phyloP scores from a whole-genome alignment of 805 yeast genomes.

The Ogataea ganodermae region DNA sequence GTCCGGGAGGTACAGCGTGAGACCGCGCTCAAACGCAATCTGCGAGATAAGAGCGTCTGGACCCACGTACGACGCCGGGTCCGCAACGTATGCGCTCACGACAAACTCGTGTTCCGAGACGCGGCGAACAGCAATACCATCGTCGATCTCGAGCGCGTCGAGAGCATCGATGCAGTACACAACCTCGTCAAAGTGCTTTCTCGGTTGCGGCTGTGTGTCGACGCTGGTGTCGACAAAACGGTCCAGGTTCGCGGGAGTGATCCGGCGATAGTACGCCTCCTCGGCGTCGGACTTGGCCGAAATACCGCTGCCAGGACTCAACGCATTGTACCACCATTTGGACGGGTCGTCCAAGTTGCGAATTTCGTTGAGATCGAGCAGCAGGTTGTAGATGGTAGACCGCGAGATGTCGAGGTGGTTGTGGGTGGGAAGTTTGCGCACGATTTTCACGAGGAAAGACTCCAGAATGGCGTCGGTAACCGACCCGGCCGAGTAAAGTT shows the following conservation, averaged over 20 bases:
- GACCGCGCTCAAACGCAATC: constrained; percentile 60
- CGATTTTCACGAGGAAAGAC: constrained; percentile 47
- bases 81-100: constrained; percentile 78
- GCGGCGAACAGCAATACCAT: constrained; percentile 69
- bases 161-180: constrained; percentile 84
- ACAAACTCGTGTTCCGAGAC: constrained; percentile 36
- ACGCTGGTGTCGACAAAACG: constrained; percentile 18
- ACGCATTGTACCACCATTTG: constrained; percentile 48
- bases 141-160: constrained; percentile 89
- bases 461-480: constrained; percentile 48
- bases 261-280: constrained; percentile 41
- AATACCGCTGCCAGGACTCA: constrained; percentile 45
- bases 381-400: constrained; percentile 53
- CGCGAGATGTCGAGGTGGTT: constrained; percentile 49
- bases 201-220: constrained; percentile 19
- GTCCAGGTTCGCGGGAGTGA: constrained; percentile 23
- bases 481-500: constrained; percentile 59
- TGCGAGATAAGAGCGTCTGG: constrained; percentile 42
- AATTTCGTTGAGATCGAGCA: constrained; percentile 37
- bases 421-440: constrained; percentile 35
- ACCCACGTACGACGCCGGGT: constrained; percentile 70
- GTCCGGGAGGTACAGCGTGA: constrained; percentile 71
- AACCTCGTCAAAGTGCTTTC: constrained; percentile 45
- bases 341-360: constrained; percentile 48
- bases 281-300: constrained; percentile 47